A percentile compares a stretch with the other conserved stretches of the same genome.
Evolutionary conservation across 345 rosid species (phyloP).

Genomic region (Populus alba): DNA sequence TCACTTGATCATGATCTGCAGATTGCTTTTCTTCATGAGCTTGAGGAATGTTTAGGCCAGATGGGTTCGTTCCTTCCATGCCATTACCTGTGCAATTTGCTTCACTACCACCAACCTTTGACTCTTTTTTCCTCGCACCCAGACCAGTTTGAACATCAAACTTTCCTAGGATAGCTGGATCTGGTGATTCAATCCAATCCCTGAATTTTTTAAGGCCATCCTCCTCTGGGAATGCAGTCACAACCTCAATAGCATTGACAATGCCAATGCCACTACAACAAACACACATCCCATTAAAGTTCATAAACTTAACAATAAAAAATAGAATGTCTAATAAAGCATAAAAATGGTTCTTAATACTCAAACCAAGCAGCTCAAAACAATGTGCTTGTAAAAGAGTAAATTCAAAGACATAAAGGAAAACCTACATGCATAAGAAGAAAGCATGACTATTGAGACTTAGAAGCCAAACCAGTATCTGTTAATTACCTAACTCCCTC

Average conservation of each 20-base stretch:
- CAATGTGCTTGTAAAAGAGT: not conserved
- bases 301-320: conserved; percentile 14
- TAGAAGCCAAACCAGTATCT: not conserved
- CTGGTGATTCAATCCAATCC: conserved; percentile 98
- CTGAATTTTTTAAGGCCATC: conserved; percentile 84
- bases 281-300: conserved; percentile 18
- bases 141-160: conserved; percentile 36
- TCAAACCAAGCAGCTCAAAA: not conserved
- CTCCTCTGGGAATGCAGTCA: conserved; percentile 90
- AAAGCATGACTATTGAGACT: not conserved
- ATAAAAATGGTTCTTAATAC: not conserved
- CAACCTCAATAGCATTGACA: conserved; percentile 94
- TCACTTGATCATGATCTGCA: conserved; percentile 36
- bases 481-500: conserved; percentile 83
- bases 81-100: conserved; percentile 10
- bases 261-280: conserved; percentile 89
- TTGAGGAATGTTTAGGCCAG: conserved; percentile 27
- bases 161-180: conserved; percentile 81
- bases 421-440: not conserved
- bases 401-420: not conserved
- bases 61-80: conserved; percentile 24
- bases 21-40: conserved; percentile 29
- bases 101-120: conserved; percentile 35
- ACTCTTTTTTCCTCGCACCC: conserved; percentile 40
- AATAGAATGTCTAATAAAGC: conserved; percentile 3